Percentiles rank a stretch among this genome's conserved stretches.
Evolutionary conservation across 768 basidiomycete species (phyloP).

Genomic region (Termitomyces sp.): DNA sequence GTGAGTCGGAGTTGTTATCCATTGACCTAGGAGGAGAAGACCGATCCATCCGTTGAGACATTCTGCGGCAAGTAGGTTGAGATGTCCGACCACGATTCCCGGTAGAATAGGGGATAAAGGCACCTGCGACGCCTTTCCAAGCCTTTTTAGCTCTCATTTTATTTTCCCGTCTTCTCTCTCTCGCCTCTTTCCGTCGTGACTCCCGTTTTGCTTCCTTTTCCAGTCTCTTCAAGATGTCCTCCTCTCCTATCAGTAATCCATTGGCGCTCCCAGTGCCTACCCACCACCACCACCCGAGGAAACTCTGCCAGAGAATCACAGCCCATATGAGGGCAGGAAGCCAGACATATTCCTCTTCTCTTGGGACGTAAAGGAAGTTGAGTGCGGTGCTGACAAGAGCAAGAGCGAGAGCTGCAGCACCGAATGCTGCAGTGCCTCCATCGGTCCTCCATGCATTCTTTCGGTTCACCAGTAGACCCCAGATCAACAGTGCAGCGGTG

Average conservation of each 20-base stretch:
- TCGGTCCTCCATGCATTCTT: constrained; percentile 93
- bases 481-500: constrained; percentile 81
- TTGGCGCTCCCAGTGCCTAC: constrained; percentile 87
- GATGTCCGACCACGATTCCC: background rate
- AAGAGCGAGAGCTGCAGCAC: constrained; percentile 75
- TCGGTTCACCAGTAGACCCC: constrained; percentile 90
- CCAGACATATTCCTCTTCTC: constrained; percentile 87
- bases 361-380: constrained; percentile 83
- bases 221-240: constrained; percentile 64
- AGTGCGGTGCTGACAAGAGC: constrained; percentile 79
- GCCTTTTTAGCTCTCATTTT: constrained; percentile 49
- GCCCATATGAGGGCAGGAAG: constrained; percentile 86
- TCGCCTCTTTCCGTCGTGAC: constrained; percentile 35
- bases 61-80: background rate
- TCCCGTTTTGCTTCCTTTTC: constrained; percentile 49
- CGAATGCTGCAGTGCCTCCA: constrained; percentile 94
- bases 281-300: constrained; percentile 99
- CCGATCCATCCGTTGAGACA: background rate
- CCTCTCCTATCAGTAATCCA: constrained; percentile 28
- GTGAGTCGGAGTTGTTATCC: constrained; percentile 7
- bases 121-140: constrained; percentile 53
- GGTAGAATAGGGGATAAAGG: constrained; percentile 27
- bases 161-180: constrained; percentile 42
- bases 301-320: constrained; percentile 95
- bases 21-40: constrained; percentile 1